A percentile compares a stretch with the other conserved stretches of the same genome.
Evolutionary conservation across 106 monocot species (phyloP).

Genomic region (Allium cepa): DNA sequence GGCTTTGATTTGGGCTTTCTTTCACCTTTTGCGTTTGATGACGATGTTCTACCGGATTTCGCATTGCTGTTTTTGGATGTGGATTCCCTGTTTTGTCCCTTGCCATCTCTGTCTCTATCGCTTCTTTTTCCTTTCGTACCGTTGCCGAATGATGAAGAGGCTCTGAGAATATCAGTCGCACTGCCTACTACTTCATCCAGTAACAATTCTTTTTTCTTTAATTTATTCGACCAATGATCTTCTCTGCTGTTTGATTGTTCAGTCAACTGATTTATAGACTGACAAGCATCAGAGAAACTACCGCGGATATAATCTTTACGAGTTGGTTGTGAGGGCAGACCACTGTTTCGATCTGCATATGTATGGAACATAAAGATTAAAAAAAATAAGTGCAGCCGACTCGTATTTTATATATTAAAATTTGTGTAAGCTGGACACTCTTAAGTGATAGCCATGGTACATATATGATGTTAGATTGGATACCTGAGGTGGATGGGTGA

Average conservation of each 20-base stretch:
- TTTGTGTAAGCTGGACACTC: no score
- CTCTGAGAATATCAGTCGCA: conserved; percentile 13
- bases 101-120: conserved; percentile 46
- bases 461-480: not conserved
- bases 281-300: conserved; percentile 11
- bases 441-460: no score
- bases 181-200: conserved; percentile 52
- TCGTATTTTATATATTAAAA: no score
- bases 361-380: not conserved
- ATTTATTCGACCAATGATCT: conserved; percentile 30
- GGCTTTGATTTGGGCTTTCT: conserved; percentile 44
- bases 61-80: conserved; percentile 12
- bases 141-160: conserved; percentile 27
- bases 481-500: not conserved
- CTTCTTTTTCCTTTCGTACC: conserved; percentile 57
- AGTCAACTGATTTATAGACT: conserved; percentile 5
- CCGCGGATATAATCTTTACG: not conserved
- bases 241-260: conserved; percentile 25
- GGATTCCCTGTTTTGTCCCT: conserved; percentile 28
- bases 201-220: conserved; percentile 45
- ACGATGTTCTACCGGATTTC: conserved; percentile 24
- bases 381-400: not conserved
- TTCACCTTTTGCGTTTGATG: conserved; percentile 36
- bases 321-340: no score
- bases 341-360: conserved; percentile 14